Conservation (phyloP, 1,284 basidiomycete genomes). For the Rhizopogon parksii region DNA sequence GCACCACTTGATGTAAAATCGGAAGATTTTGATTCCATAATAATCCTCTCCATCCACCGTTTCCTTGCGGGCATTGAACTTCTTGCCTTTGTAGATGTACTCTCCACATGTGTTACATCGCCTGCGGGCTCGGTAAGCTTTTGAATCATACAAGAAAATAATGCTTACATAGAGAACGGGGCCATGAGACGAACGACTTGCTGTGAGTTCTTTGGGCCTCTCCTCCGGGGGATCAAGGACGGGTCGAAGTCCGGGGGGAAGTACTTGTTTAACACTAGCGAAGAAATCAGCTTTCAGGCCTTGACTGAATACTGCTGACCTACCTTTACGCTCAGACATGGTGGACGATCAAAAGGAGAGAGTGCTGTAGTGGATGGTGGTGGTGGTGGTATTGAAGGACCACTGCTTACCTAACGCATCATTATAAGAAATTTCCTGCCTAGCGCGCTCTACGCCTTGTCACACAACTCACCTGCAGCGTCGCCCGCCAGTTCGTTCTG, state of each 20-base stretch:
- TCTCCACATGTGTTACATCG: constrained; percentile 94
- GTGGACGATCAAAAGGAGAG: constrained; percentile 16
- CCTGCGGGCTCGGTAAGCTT: constrained; percentile 35
- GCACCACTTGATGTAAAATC: constrained; percentile 80
- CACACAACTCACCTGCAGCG: constrained; percentile 8
- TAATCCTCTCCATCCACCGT: constrained; percentile 96
- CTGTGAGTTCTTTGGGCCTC: constrained; percentile 85
- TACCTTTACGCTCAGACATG: constrained; percentile 89
- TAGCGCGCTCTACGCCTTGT: constrained; percentile 15
- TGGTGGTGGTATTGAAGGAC: constrained; percentile 11
- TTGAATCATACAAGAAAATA: background rate
- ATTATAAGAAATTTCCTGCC: constrained; percentile 24
- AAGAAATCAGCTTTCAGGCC: constrained; percentile 7
- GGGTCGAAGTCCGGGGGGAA: constrained; percentile 97
- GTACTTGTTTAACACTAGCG: constrained; percentile 81
- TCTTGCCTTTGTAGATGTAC: constrained; percentile 98
- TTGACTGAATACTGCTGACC: background rate
- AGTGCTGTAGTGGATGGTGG: background rate
- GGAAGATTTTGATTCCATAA: constrained; percentile 94
- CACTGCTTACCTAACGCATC: constrained; percentile 19
- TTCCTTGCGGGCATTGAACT: constrained; percentile 99
- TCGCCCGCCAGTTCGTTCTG: constrained; percentile 1
- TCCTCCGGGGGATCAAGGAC: constrained; percentile 87
- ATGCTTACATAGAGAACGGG: constrained; percentile 86
- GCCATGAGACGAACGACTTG: constrained; percentile 99